Conservation (phyloP, 2,329 filamentous ascomycete genomes). For the Colletotrichum neosansevieriae region DNA sequence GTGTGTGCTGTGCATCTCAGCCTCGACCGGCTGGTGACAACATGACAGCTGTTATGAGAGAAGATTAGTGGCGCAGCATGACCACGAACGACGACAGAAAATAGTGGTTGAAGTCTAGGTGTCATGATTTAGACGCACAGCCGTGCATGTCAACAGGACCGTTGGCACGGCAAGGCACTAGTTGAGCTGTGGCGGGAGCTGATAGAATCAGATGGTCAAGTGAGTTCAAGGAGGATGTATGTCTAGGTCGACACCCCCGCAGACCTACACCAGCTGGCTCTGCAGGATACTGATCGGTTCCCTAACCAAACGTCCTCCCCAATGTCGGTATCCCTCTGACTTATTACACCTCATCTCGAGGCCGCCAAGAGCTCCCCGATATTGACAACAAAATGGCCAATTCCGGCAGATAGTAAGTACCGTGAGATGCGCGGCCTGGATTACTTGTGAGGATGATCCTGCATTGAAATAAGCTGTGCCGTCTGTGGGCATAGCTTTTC, state of each 20-base stretch:
- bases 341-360: background rate
- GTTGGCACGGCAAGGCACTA: conserved; percentile 7
- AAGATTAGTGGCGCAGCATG: background rate
- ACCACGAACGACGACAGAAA: background rate
- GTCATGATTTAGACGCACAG: too few species aligned
- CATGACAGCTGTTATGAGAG: conserved; percentile 10
- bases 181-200: background rate
- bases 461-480: conserved; percentile 7
- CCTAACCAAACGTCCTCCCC: background rate
- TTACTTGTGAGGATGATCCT: conserved; percentile 18
- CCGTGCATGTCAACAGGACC: background rate
- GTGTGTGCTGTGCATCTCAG: conserved; percentile 23
- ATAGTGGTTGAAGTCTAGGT: background rate
- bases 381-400: background rate
- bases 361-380: conserved; percentile 1
- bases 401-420: conserved; percentile 5
- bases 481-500: conserved; percentile 18
- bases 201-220: background rate
- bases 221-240: background rate
- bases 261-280: conserved; percentile 1
- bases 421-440: conserved; percentile 17
- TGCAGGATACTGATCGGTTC: background rate
- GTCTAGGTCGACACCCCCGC: background rate
- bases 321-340: background rate
- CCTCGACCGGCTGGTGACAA: conserved; percentile 22